phyloP scores from a whole-genome alignment of 768 basidiomycete genomes.

The Boletus insuetus region DNA sequence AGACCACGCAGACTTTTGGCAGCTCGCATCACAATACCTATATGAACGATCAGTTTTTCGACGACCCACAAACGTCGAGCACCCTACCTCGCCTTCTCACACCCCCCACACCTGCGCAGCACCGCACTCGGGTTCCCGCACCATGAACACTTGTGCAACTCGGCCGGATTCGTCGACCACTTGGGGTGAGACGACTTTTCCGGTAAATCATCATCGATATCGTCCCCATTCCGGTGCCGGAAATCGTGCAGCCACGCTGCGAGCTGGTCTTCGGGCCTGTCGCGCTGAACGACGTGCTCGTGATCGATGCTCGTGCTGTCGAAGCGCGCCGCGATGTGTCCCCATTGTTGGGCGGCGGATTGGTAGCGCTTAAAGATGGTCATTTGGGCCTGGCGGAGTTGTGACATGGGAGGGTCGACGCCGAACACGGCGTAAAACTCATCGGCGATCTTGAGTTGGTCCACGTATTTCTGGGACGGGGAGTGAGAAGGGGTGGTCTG shows the following conservation, averaged over 20 bases:
- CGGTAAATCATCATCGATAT: constrained; percentile 30
- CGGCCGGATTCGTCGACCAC: constrained; percentile 47
- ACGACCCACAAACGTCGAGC: background rate
- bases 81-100: constrained; percentile 39
- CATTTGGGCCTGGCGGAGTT: constrained; percentile 50
- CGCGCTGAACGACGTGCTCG: constrained; percentile 31
- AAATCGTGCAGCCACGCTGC: constrained; percentile 55
- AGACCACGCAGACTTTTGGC: constrained; percentile 16
- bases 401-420: constrained; percentile 46
- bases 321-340: constrained; percentile 38
- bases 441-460: constrained; percentile 49
- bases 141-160: constrained; percentile 58
- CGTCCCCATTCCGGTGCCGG: constrained; percentile 39
- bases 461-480: constrained; percentile 34
- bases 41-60: background rate
- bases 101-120: constrained; percentile 50
- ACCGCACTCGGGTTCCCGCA: constrained; percentile 62
- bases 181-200: constrained; percentile 40
- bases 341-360: constrained; percentile 47
- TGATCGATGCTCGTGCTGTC: constrained; percentile 32
- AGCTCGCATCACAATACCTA: constrained; percentile 16
- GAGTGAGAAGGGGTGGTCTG: background rate
- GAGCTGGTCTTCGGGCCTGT: constrained; percentile 54
- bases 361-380: constrained; percentile 48
- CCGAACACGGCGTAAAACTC: constrained; percentile 50